phyloP scores from a whole-genome alignment of 305 asterid species.

The Rubia tinctorum region DNA sequence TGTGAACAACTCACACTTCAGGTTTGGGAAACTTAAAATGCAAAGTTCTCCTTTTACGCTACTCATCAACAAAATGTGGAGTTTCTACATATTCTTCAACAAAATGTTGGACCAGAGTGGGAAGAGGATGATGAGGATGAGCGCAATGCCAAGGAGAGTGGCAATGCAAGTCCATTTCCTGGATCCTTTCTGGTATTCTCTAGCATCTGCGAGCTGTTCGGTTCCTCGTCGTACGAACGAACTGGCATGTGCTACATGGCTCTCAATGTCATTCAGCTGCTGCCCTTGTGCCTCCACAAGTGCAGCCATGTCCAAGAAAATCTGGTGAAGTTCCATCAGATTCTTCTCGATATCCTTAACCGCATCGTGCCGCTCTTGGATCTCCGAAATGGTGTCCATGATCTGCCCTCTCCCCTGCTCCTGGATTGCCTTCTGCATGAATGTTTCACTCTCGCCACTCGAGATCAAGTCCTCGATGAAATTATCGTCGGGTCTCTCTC shows the following conservation, averaged over 20 bases:
- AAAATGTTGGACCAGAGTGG: slow-evolving; percentile 35
- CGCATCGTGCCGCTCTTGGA: slow-evolving; percentile 77
- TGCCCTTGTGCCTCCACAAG: slow-evolving; percentile 47
- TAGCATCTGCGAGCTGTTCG: slow-evolving; percentile 35
- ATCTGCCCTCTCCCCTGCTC: slow-evolving; percentile 56
- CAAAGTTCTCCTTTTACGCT: no score
- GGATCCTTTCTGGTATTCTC: slow-evolving; percentile 32
- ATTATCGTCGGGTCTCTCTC: slow-evolving; percentile 60
- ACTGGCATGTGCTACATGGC: slow-evolving; percentile 40
- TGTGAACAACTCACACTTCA: no score
- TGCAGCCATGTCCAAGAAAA: slow-evolving; percentile 67
- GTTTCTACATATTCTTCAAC: no score
- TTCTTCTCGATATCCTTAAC: slow-evolving; percentile 60
- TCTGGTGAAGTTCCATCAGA: slow-evolving; percentile 59
- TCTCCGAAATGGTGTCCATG: slow-evolving; percentile 64
- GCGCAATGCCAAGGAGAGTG: slow-evolving; percentile 20
- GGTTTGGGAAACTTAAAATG: no score
- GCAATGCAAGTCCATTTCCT: slow-evolving; percentile 36
- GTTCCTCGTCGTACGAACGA: slow-evolving; percentile 40
- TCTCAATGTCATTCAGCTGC: slow-evolving; percentile 36
- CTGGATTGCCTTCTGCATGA: slow-evolving; percentile 59
- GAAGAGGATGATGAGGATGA: slow-evolving; percentile 26
- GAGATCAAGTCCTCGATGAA: slow-evolving; percentile 61
- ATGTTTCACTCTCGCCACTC: slow-evolving; percentile 45
- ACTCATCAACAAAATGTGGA: no score